These are phyloP conservation scores for Tulasnella sp. DNA, from an alignment of 768 basidiomycete genomes.

Conservation along the genomic window DNA sequence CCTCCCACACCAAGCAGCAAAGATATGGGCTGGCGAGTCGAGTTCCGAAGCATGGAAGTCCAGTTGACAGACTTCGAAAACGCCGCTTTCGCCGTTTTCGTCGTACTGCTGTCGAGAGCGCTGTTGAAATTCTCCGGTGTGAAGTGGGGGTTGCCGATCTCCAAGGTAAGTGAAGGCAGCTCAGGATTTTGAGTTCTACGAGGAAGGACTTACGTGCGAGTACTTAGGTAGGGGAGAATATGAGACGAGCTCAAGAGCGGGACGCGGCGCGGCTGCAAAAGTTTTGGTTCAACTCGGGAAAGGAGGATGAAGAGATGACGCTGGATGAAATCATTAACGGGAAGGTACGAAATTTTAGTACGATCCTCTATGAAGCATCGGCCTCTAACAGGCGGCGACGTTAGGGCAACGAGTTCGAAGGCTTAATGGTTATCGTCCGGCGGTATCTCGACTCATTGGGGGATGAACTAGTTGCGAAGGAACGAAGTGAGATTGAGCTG, in stretches of 20 bases:
- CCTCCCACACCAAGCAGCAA: constrained; percentile 84
- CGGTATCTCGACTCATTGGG: neutral
- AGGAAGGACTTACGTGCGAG: constrained; percentile 3
- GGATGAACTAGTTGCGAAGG: constrained; percentile 29
- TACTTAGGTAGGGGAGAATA: constrained; percentile 87
- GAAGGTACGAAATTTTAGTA: neutral
- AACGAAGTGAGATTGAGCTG: constrained; percentile 48
- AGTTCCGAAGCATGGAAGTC: constrained; percentile 98
- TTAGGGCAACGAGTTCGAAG: neutral
- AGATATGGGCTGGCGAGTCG: constrained; percentile 88
- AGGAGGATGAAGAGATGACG: constrained; percentile 86
- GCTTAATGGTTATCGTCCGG: neutral
- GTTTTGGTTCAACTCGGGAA: constrained; percentile 69
- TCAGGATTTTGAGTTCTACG: neutral
- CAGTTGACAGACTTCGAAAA: constrained; percentile 99
- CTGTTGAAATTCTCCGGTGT: constrained; percentile 67
- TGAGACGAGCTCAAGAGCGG: constrained; percentile 75
- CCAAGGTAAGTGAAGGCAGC: constrained; percentile 53
- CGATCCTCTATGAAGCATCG: neutral
- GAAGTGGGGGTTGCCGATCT: constrained; percentile 94
- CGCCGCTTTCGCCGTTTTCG: constrained; percentile 88
- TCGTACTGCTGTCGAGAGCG: constrained; percentile 86
- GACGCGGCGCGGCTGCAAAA: constrained; percentile 58
- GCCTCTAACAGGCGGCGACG: neutral
- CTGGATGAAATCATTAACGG: constrained; percentile 38